A percentile compares a stretch with the other conserved stretches of the same genome.
Evolutionary conservation across 208 protist species (phyloP).

Genomic region (Trypanosoma theileri): DNA sequence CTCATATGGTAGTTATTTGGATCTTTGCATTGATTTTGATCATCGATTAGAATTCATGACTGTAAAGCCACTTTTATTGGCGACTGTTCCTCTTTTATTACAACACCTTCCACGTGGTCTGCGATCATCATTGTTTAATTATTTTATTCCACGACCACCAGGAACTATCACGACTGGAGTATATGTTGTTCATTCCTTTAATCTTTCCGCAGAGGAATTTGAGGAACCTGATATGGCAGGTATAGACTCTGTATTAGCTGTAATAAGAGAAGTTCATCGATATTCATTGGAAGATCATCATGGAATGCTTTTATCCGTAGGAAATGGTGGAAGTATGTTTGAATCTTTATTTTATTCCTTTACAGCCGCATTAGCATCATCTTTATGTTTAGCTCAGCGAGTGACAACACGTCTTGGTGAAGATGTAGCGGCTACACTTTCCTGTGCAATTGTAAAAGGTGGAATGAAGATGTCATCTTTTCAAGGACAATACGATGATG

Average conservation of each 20-base stretch:
- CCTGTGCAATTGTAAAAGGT: slow-evolving; percentile 68
- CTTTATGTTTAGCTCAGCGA: slow-evolving; percentile 81
- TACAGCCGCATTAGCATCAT: slow-evolving; percentile 72
- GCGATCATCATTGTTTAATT: slow-evolving; percentile 57
- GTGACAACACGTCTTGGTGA: slow-evolving; percentile 72
- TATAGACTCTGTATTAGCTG: slow-evolving; percentile 36
- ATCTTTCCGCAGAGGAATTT: slow-evolving; percentile 43
- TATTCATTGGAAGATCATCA: slow-evolving; percentile 87
- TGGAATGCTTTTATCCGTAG: slow-evolving; percentile 67
- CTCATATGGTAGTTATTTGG: slow-evolving; percentile 59
- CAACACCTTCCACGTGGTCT: slow-evolving; percentile 67
- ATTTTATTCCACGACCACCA: slow-evolving; percentile 60
- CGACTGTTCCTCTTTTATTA: slow-evolving; percentile 61
- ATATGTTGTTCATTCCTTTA: slow-evolving; percentile 73
- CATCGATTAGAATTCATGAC: slow-evolving; percentile 67
- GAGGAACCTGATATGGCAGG: slow-evolving; percentile 35
- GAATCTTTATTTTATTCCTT: slow-evolving; percentile 76
- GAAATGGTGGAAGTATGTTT: slow-evolving; percentile 61
- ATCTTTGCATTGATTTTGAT: slow-evolving; percentile 73
- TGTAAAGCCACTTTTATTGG: slow-evolving; percentile 44
- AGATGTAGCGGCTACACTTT: slow-evolving; percentile 47
- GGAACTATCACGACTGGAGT: slow-evolving; percentile 54
- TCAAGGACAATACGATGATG: slow-evolving; percentile 85
- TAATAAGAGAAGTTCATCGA: slow-evolving; percentile 80
- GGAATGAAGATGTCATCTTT: slow-evolving; percentile 70